phyloP scores from a whole-genome alignment of 768 basidiomycete species.

The Holtermanniella nyarrowii region DNA sequence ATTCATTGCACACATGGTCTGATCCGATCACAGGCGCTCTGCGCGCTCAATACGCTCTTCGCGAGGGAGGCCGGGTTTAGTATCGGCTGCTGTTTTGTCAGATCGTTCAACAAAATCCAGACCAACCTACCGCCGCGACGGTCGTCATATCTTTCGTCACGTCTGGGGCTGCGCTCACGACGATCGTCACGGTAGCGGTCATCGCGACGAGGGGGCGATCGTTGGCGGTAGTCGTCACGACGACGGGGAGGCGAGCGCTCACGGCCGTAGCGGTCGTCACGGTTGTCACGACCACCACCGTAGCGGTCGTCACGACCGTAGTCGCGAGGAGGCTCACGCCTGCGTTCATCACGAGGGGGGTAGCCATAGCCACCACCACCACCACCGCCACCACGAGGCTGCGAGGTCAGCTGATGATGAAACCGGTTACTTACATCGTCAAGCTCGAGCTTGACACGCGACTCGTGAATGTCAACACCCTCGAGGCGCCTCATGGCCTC shows the following conservation, averaged over 20 bases:
- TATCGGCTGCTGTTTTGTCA: neutral
- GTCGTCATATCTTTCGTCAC: neutral
- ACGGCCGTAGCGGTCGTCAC: constrained; percentile 42
- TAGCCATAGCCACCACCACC: constrained; percentile 9
- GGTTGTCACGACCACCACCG: constrained; percentile 11
- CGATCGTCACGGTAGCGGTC: neutral
- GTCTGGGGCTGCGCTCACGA: neutral
- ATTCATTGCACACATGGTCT: neutral
- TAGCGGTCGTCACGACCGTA: constrained; percentile 11
- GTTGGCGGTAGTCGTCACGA: constrained; percentile 49
- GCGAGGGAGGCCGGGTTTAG: neutral
- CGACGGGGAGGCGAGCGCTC: constrained; percentile 71
- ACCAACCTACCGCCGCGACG: constrained; percentile 1
- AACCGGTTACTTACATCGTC: constrained; percentile 10
- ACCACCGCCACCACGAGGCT: constrained; percentile 47
- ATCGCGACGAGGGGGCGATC: constrained; percentile 34
- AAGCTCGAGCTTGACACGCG: constrained; percentile 23
- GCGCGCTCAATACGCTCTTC: neutral
- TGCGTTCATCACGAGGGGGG: constrained; percentile 13
- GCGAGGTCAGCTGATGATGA: constrained; percentile 1
- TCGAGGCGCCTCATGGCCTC: constrained; percentile 81
- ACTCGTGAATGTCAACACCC: constrained; percentile 61
- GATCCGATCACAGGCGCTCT: neutral
- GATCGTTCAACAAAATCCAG: neutral
- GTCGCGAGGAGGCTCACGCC: constrained; percentile 29